Base-by-base conservation (phyloP, 2,329 filamentous ascomycete species). In the Colletotrichum truncatum region DNA sequence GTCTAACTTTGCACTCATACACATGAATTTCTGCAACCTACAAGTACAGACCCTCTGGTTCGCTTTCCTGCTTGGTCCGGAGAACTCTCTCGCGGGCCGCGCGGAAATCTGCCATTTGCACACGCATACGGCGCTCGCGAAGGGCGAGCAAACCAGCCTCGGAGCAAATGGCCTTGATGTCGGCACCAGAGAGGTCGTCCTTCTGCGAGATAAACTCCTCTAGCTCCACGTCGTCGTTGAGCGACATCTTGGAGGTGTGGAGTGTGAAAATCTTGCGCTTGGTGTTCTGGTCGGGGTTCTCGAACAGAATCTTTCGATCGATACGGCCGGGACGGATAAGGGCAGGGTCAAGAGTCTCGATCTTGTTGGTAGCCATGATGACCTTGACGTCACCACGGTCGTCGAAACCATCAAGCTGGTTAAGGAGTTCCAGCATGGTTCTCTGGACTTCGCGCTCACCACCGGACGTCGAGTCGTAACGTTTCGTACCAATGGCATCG, bases 341-440 rank as follows among this genome's bases (percentile, higher is more conserved):
- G 16, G 96, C 96, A 59, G 96, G 96, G 75, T 99, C 97, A 26
- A 99, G 86, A 4, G 93, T 97, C 72, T 99, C 97, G 71, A 99
- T 99, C 88, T 99, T 99, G 89, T 99, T 99, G 71, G 96, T 99
- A 11, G 96, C 97, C 94, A 99, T 98, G 79, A 99, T 95, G 67
- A 99, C 96, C 85, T 99, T 99, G 80, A 99, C 95, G 76, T 99
- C 96, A 72, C 96, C 97, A 67, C 96, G 93, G 79, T 99, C 97
- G 76, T 99, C 96, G 81, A 99, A 99, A 73, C 96, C 96, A 77
- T 99, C 96, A 8, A 99, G 90, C 83, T 99, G 96, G 81, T 99
- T 99, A 41, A 99, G 90, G 58, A 99, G 88, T 76, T 99, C 96
- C 79, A 99, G 84, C 96, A 99, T 99, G 51, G 96, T 99, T 78